These are phyloP conservation scores for Geotrichum europaeum DNA, from an alignment of 1,139 yeast species.

Conservation along the genomic window DNA sequence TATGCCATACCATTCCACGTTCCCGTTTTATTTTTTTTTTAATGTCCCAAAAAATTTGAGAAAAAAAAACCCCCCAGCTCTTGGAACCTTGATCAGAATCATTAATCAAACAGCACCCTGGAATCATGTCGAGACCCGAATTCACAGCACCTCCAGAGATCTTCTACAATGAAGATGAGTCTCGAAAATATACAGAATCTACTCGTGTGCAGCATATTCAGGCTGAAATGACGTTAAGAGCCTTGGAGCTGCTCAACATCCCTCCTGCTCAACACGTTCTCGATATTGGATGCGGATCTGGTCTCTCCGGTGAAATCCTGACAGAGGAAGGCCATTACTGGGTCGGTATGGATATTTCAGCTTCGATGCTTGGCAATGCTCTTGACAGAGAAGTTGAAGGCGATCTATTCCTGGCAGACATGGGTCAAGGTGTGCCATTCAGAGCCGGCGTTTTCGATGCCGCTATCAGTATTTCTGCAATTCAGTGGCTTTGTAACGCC, in stretches of 20 bases:
- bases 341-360: constrained; percentile 96
- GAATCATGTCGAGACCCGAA: constrained; percentile 89
- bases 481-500: constrained; percentile 98
- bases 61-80: not conserved
- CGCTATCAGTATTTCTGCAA: constrained; percentile 89
- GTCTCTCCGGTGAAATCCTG: constrained; percentile 87
- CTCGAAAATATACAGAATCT: constrained; percentile 81
- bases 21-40: not conserved
- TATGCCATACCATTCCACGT: not conserved
- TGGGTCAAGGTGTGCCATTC: constrained; percentile 92
- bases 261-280: constrained; percentile 62
- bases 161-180: constrained; percentile 85
- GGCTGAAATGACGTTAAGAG: constrained; percentile 94
- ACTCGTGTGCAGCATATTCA: constrained; percentile 97
- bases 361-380: constrained; percentile 94
- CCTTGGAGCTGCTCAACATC: constrained; percentile 76
- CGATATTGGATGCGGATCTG: constrained; percentile 97
- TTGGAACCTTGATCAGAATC: not conserved
- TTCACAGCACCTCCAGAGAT: constrained; percentile 96
- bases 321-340: constrained; percentile 92
- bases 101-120: not conserved
- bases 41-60: not conserved
- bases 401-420: constrained; percentile 82
- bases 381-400: constrained; percentile 90
- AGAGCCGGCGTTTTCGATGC: constrained; percentile 97